Percentiles rank a stretch among this genome's conserved stretches.
phyloP scores from a whole-genome alignment of 345 rosid genomes.

The Syzygium aromaticum region DNA sequence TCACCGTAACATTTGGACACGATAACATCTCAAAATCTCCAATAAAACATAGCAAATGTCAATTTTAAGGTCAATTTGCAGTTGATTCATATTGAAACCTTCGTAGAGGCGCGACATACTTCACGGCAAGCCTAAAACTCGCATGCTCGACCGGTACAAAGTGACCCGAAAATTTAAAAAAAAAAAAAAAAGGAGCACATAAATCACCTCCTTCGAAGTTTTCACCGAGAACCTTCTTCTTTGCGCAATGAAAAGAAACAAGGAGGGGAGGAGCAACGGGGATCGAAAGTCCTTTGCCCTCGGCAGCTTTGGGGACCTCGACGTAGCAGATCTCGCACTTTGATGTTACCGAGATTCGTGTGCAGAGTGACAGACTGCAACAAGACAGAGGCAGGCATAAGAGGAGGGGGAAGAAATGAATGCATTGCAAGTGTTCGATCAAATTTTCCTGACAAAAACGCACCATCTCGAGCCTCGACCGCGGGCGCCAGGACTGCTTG shows the following conservation, averaged over 20 bases:
- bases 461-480: conserved; percentile 14
- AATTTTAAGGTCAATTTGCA: too few relatives aligned
- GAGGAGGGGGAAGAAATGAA: background rate
- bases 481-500: background rate
- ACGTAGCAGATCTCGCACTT: conserved; percentile 93
- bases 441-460: conserved; percentile 4
- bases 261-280: background rate
- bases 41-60: too few relatives aligned
- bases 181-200: too few relatives aligned
- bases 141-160: too few relatives aligned
- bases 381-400: background rate
- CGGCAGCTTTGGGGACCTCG: conserved; percentile 81
- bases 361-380: conserved; percentile 82
- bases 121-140: too few relatives aligned
- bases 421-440: conserved; percentile 4
- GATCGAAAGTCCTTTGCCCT: conserved; percentile 31
- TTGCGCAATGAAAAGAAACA: background rate
- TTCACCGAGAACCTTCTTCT: background rate
- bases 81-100: too few relatives aligned
- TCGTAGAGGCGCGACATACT: too few relatives aligned
- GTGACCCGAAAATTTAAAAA: too few relatives aligned
- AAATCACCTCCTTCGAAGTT: background rate
- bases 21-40: too few relatives aligned
- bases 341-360: conserved; percentile 93
- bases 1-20: too few relatives aligned